Percentiles rank a stretch among this genome's conserved stretches.
These are phyloP conservation scores for Zychaea mexicana DNA, from an alignment of 371 early-diverging fungal genomes.

Conservation along the genomic window DNA sequence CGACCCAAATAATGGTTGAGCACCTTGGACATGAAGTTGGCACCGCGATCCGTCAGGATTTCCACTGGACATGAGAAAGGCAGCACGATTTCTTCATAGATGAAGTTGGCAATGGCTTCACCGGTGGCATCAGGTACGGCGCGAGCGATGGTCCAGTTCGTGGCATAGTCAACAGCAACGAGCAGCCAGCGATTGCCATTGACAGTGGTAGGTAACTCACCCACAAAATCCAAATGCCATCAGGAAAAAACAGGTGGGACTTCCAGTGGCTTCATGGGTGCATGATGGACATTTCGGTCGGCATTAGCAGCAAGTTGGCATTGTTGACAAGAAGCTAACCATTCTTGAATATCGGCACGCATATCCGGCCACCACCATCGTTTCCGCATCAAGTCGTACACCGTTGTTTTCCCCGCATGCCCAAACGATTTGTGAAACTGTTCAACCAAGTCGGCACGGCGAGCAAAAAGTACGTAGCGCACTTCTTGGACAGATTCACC, in stretches of 20 bases:
- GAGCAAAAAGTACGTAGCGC: constrained; percentile 4
- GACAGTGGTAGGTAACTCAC: constrained; percentile 20
- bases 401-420: constrained; percentile 17
- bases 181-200: constrained; percentile 25
- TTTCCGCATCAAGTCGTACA: constrained; percentile 17
- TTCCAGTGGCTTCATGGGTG: constrained; percentile 14
- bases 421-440: constrained; percentile 26
- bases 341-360: constrained; percentile 9
- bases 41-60: constrained; percentile 26
- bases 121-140: constrained; percentile 34
- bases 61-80: constrained; percentile 32
- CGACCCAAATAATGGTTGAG: not conserved
- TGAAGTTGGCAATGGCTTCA: constrained; percentile 15
- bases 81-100: constrained; percentile 34
- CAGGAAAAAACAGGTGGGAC: constrained; percentile 11
- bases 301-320: constrained; percentile 24
- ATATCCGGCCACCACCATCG: constrained; percentile 34
- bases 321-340: constrained; percentile 17
- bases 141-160: constrained; percentile 41
- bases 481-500: not conserved
- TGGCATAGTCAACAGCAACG: constrained; percentile 41
- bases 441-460: constrained; percentile 7
- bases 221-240: constrained; percentile 35
- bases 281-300: constrained; percentile 2
- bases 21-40: constrained; percentile 19